A percentile compares a stretch with the other conserved stretches of the same genome.
phyloP scores from a whole-genome alignment of 2,329 filamentous ascomycete genomes.

The Thielaviopsis cerberus region DNA sequence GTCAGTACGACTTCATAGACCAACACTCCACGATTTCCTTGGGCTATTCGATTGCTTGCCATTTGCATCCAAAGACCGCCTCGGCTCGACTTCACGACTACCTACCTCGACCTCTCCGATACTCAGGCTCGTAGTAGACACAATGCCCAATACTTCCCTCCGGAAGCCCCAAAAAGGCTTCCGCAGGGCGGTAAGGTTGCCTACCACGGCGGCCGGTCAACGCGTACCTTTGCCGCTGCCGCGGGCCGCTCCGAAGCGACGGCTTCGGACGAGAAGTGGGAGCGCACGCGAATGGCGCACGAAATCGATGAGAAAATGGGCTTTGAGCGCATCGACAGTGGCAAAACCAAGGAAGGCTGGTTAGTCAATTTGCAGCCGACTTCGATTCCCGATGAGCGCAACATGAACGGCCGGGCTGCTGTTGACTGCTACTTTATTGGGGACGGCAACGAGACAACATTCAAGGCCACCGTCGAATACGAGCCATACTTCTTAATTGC shows the following conservation, averaged over 20 bases:
- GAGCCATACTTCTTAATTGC: conserved; percentile 92
- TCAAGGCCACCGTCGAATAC: conserved; percentile 92
- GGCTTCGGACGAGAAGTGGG: conserved; percentile 80
- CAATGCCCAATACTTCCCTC: conserved; percentile 42
- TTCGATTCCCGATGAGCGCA: conserved; percentile 65
- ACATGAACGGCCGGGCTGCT: conserved; percentile 67
- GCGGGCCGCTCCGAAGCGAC: conserved; percentile 59
- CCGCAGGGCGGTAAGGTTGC: conserved; percentile 51
- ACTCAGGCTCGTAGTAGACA: conserved; percentile 10
- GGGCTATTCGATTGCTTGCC: not conserved
- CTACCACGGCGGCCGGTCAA: conserved; percentile 48
- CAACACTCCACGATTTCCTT: not conserved
- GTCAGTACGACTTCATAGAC: not conserved
- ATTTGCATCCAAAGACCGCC: not conserved
- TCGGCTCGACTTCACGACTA: not conserved
- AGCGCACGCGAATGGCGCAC: conserved; percentile 66
- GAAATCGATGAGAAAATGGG: conserved; percentile 90
- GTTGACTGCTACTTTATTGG: conserved; percentile 96
- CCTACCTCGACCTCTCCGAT: not conserved
- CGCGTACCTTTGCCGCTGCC: conserved; percentile 64
- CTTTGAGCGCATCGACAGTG: conserved; percentile 78
- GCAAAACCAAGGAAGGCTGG: conserved; percentile 69
- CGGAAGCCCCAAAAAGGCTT: conserved; percentile 45
- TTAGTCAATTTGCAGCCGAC: conserved; percentile 90
- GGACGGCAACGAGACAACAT: conserved; percentile 50